Evolutionary conservation across 1,284 basidiomycete species (phyloP).

Genomic region (Rhizoctonia solani): DNA sequence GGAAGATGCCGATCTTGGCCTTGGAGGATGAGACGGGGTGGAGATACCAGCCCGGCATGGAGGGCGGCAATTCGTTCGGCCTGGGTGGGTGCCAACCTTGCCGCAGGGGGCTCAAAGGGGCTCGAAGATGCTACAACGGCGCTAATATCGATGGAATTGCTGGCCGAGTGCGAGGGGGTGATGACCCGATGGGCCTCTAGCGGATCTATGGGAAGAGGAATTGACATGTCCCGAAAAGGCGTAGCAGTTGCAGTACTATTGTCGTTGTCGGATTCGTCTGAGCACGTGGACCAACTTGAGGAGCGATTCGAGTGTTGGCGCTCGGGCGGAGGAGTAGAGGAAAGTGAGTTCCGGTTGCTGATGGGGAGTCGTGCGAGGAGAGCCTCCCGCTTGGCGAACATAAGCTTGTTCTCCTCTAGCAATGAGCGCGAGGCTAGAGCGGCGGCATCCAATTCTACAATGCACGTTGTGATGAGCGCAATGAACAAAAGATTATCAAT

Average conservation of each 20-base stretch:
- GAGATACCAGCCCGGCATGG: slow-evolving; percentile 9
- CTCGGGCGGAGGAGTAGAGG: background rate
- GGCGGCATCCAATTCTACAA: slow-evolving; percentile 22
- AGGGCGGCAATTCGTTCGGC: slow-evolving; percentile 23
- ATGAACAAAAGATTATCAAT: no score
- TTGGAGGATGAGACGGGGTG: background rate
- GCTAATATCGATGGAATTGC: background rate
- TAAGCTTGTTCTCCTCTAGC: slow-evolving; percentile 27
- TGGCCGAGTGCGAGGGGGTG: slow-evolving; percentile 5
- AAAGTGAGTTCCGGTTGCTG: background rate
- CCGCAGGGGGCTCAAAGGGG: slow-evolving; percentile 5
- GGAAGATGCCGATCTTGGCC: background rate
- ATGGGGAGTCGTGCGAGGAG: slow-evolving; percentile 13
- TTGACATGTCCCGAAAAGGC: background rate
- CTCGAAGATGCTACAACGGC: no score
- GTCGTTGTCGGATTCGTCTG: slow-evolving; percentile 14
- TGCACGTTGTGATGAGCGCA: no score
- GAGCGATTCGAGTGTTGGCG: slow-evolving; percentile 13
- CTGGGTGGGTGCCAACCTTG: slow-evolving; percentile 1
- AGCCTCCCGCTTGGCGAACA: slow-evolving; percentile 25
- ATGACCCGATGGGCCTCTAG: slow-evolving; percentile 10
- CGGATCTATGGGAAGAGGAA: background rate
- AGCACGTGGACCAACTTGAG: slow-evolving; percentile 24
- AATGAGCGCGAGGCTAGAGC: slow-evolving; percentile 16
- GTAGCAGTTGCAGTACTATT: background rate